Evolutionary conservation across 257 asterid species (phyloP).

Genomic region (Jasminum sambac): DNA sequence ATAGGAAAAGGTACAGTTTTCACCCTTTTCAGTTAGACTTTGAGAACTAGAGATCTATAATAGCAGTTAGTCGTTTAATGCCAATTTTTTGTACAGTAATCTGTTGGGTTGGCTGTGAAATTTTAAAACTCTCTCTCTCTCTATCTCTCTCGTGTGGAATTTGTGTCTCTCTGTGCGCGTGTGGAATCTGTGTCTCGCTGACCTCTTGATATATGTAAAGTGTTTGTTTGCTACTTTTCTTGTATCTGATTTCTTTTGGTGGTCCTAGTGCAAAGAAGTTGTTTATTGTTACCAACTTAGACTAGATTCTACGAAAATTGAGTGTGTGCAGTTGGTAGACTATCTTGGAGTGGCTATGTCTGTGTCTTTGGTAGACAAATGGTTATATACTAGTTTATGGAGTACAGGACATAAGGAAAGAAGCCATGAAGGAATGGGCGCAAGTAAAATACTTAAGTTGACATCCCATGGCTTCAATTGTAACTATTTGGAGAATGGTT

Average conservation of each 20-base stretch:
- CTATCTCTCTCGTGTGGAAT: background rate
- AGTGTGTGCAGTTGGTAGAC: background rate
- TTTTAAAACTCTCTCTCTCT: background rate
- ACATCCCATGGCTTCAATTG: background rate
- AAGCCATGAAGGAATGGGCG: background rate
- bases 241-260: background rate
- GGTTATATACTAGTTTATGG: background rate
- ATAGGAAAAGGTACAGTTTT: conserved; percentile 59
- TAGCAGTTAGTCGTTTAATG: conserved; percentile 6
- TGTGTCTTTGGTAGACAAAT: background rate
- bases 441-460: background rate
- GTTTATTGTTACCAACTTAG: background rate
- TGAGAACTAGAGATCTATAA: conserved; percentile 3
- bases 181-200: background rate
- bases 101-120: background rate
- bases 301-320: background rate
- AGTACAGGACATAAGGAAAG: background rate
- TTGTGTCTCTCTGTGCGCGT: background rate
- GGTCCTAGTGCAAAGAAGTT: background rate
- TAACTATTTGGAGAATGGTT: background rate
- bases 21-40: conserved; percentile 14
- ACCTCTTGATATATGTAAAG: background rate
- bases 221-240: background rate
- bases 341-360: too few relatives aligned
- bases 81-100: conserved; percentile 2